Base-by-base conservation (phyloP, 2,329 filamentous ascomycete species). In the Trichoderma arundinaceum region DNA sequence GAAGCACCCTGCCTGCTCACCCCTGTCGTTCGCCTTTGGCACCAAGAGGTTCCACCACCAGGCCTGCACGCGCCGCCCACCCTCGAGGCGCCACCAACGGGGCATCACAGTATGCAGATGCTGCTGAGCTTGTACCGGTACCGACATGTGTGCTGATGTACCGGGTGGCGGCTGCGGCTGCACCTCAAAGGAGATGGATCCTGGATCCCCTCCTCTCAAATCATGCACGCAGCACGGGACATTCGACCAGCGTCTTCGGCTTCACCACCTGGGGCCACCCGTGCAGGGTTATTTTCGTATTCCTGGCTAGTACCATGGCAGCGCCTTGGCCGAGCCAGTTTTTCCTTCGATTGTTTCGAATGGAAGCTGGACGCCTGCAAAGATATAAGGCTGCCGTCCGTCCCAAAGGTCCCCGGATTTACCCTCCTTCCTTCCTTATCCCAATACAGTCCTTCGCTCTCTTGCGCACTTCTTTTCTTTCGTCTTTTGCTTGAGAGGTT, bases 251-350 rank as follows among this genome's bases (percentile, higher is more conserved):
- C 51, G 22, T 64, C 35, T 54, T 56, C 51, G 60, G 60, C 60
- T 44, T 63, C 49, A 63, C 39, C 32, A 46, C 60, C 60, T 54
- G 38, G 61, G 15, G 22, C 32, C 64, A 32, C 46, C 33, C 44
- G 58, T 62, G 66, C 66, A 69, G 64, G 68, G 68, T 67, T 61
- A 51, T 54, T 69, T 66, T 70, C 69, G 69, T 70, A 69, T 70
- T 68, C 48, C 17, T 59, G 51, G 59, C 57, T 48, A 61, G 64
- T 33, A 66, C 33, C 43, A 48, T 66, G 64, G 43, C 41, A n/a
- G 19, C 44, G 51, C 43, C 54, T 49, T 39, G 54, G 63, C 13
- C 35, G n/a, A 39, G 41, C 39, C 48, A 33, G 48, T 32, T 53
- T 51, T 22, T 44, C 22, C 15, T 62, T 41, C 52, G 44, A 54